Evolutionary conservation across 352 stramenopile species (phyloP), one percentile per base, ranked within the genome.

Genomic region (Globisporangium canariense): DNA sequence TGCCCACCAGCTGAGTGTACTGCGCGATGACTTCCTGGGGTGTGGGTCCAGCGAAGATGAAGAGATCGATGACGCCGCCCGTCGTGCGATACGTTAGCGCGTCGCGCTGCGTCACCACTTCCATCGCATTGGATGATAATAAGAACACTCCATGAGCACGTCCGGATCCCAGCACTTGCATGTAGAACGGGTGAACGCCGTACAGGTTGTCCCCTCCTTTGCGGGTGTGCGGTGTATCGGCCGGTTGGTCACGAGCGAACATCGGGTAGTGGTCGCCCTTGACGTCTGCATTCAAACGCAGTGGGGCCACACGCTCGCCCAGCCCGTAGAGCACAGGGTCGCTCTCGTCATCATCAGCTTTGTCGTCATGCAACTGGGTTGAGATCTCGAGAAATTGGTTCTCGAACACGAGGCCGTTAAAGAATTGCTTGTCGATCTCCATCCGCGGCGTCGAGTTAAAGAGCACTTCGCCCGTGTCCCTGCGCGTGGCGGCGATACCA

Each of bases 361-460:
- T 36, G 66, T 52, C 22, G 4, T 22, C 20, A 14, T 70, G 36
- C 18, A 93, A 65, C 43, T 87, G 74, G 1, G 86, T 95, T 16
- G 88, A 94, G 16, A 97, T 65, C 62, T 97, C 87, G 4, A 97
- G 56, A 59, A 88, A 96, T 69, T 97, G 89, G 65, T 96, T 94
- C 58, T 88, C 77, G 62, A 92, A 96, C 62, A 91, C 73, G 14
- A 93, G 63, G 0, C 84, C 84, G 62, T 78, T 90, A 50, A 91
- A 89, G 3, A 66, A 77, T 1, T 58, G 52, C 4, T 65, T 41
- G 40, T 46, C 66, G n/a, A 28, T 28, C 2, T 88, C 71, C 13
- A 70, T 47, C 32, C 69, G 72, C 18, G 86, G 82, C 28, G 88
- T 96, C 30, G 86, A 94, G 71, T 96, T 94, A 71, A 96, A 96